Percentiles rank a stretch among this genome's conserved stretches.
Conservation (phyloP, 306 rosid species). For the Acacia melanoxylon region DNA sequence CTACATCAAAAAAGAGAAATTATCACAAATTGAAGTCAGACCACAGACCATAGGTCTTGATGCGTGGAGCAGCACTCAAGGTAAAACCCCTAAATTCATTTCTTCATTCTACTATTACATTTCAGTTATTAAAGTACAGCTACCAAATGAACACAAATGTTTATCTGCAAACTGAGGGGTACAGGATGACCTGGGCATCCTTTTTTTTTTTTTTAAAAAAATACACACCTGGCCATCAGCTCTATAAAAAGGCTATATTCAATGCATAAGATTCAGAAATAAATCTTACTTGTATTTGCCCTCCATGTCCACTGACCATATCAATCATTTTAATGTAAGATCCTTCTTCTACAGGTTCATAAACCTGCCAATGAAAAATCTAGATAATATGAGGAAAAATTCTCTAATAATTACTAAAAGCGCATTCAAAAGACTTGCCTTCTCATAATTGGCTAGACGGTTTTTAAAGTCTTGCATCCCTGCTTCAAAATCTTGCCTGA, state of each 20-base stretch:
- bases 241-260: background rate
- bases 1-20: slow-evolving; percentile 52
- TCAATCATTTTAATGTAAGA: slow-evolving; percentile 98
- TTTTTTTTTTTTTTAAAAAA: too few species aligned
- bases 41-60: slow-evolving; percentile 10
- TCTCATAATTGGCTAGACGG: slow-evolving; percentile 84
- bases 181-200: slow-evolving; percentile 20
- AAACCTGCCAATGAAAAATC: slow-evolving; percentile 60
- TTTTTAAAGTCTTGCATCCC: slow-evolving; percentile 84
- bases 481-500: slow-evolving; percentile 93
- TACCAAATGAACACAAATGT: slow-evolving; percentile 14
- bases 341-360: slow-evolving; percentile 98
- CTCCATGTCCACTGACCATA: slow-evolving; percentile 97
- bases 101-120: background rate
- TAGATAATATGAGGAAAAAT: slow-evolving; percentile 25
- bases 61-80: slow-evolving; percentile 3
- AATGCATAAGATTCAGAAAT: slow-evolving; percentile 15
- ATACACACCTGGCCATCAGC: background rate
- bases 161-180: slow-evolving; percentile 17
- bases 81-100: slow-evolving; percentile 6
- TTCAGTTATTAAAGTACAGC: slow-evolving; percentile 1
- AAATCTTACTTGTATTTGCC: slow-evolving; percentile 86
- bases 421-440: slow-evolving; percentile 45
- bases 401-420: slow-evolving; percentile 29
- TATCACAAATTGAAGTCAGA: slow-evolving; percentile 27